Evolutionary conservation across 345 rosid species (phyloP).

Genomic region (Salix arbutifolia): DNA sequence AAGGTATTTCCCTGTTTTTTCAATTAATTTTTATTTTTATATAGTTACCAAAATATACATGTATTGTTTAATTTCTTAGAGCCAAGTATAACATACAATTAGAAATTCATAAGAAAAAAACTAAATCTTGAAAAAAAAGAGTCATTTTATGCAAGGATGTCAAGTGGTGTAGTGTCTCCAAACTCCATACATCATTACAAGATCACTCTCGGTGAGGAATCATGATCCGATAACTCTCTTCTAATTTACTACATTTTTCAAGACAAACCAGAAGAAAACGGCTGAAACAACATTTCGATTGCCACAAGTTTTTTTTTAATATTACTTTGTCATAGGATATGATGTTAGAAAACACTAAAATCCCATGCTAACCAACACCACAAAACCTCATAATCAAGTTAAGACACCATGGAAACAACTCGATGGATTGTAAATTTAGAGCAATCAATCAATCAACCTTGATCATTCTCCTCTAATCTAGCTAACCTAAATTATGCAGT

Average conservation of each 20-base stretch:
- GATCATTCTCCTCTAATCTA: no score
- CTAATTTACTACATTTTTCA: neutral
- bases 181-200: neutral
- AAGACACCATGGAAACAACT: neutral
- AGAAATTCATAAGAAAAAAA: no score
- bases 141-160: no score
- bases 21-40: no score
- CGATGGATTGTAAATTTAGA: neutral
- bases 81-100: no score
- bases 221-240: neutral
- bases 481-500: neutral
- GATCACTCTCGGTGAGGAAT: neutral
- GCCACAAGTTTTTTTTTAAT: neutral
- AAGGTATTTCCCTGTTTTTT: no score
- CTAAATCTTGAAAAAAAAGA: no score
- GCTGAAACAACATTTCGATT: neutral
- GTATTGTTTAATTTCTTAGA: no score
- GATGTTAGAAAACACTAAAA: neutral
- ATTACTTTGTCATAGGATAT: neutral
- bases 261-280: neutral
- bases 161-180: no score
- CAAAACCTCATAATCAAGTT: no score
- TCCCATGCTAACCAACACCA: neutral
- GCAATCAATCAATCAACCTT: neutral
- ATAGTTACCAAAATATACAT: no score